phyloP scores from a whole-genome alignment of 2,329 filamentous ascomycete species.

The Aureobasidium sp. region DNA sequence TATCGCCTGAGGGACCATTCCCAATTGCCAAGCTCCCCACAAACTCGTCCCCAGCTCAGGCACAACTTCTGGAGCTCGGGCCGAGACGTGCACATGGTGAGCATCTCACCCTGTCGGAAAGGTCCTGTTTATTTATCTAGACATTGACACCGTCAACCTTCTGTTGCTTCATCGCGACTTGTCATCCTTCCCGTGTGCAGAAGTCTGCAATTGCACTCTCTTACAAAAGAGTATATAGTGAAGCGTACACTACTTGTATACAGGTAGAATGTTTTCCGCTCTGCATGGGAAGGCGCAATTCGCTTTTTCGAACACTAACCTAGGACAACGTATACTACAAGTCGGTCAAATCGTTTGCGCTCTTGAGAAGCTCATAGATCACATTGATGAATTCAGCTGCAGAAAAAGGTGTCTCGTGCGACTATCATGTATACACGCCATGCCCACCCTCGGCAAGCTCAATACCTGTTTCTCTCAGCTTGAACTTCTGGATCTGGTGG shows the following conservation, averaged over 20 bases:
- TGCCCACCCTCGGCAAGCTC: conserved; percentile 37
- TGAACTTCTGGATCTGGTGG: conserved; percentile 75
- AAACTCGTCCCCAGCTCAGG: not conserved
- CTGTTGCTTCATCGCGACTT: not conserved
- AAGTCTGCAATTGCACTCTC: no score
- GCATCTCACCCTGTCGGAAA: not conserved
- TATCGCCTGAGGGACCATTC: not conserved
- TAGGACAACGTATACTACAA: not conserved
- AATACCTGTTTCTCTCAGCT: conserved; percentile 62
- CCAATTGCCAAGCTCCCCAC: not conserved
- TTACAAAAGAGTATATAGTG: no score
- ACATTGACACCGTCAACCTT: not conserved
- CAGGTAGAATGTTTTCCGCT: no score
- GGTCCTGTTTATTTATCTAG: not conserved
- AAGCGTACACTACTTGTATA: no score
- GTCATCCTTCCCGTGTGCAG: no score
- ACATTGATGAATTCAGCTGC: no score
- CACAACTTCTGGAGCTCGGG: not conserved
- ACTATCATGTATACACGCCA: not conserved
- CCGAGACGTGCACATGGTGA: not conserved
- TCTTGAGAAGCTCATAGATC: not conserved
- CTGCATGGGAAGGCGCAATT: not conserved
- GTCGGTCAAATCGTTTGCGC: not conserved
- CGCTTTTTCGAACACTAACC: not conserved
- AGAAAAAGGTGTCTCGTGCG: not conserved